A percentile compares a stretch with the other conserved stretches of the same genome.
Evolutionary conservation across 2,329 filamentous ascomycete species (phyloP).

Genomic region (Paecilomyces formosus): DNA sequence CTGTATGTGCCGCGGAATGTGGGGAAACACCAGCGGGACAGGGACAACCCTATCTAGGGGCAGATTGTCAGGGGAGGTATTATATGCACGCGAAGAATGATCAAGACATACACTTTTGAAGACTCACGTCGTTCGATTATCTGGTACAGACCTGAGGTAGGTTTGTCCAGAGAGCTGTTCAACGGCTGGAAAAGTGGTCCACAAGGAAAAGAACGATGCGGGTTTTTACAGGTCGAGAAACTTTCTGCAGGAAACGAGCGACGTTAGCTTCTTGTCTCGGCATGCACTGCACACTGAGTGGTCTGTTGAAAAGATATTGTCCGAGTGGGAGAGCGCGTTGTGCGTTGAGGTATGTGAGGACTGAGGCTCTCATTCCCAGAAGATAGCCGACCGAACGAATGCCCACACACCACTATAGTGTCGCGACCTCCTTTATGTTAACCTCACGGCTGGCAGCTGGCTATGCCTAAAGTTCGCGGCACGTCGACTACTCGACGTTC

Average conservation of each 20-base stretch:
- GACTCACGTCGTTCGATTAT: slow-evolving; percentile 19
- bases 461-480: background rate
- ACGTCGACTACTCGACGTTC: background rate
- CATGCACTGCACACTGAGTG: background rate
- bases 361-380: background rate
- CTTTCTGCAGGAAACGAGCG: background rate
- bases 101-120: slow-evolving; percentile 25
- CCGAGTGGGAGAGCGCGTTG: background rate
- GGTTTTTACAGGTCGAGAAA: slow-evolving; percentile 10
- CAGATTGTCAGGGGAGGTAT: slow-evolving; percentile 27
- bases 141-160: slow-evolving; percentile 16
- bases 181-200: slow-evolving; percentile 15
- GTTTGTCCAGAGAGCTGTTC: slow-evolving; percentile 13
- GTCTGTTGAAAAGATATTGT: background rate
- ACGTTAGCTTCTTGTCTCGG: background rate
- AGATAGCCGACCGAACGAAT: background rate
- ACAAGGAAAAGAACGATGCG: slow-evolving; percentile 15
- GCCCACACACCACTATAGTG: background rate
- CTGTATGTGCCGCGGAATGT: slow-evolving; percentile 32
- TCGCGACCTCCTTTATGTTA: background rate
- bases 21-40: slow-evolving; percentile 20
- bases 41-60: slow-evolving; percentile 35
- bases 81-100: slow-evolving; percentile 19
- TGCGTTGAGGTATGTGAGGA: background rate
- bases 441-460: background rate